Conservation (phyloP, 192 early-diverging fungal species). For the Allomyces macrogynus region DNA sequence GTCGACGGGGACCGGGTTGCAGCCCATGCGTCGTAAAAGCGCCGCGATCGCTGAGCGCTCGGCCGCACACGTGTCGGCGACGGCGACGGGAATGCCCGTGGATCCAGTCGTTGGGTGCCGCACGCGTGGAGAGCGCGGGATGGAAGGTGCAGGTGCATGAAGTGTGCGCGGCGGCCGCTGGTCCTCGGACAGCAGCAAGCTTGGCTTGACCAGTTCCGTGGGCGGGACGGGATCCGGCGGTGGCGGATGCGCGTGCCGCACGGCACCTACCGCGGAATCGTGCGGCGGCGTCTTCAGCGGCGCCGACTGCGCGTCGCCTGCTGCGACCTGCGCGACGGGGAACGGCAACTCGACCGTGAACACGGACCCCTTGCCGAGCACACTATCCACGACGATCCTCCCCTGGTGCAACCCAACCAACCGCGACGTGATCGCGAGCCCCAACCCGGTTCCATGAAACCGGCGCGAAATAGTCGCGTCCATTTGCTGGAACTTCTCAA, state of each 20-base stretch:
- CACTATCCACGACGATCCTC: constrained; percentile 52
- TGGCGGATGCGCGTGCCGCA: too few species aligned
- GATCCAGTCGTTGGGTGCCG: too few species aligned
- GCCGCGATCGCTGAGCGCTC: not conserved
- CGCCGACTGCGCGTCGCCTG: constrained; percentile 19
- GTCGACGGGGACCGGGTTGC: not conserved
- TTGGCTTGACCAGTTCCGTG: not conserved
- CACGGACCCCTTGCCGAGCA: constrained; percentile 44
- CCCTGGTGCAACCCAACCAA: constrained; percentile 60
- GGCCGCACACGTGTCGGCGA: not conserved
- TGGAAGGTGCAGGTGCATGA: not conserved
- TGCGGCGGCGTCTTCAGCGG: constrained; percentile 34
- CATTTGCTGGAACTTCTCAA: constrained; percentile 66
- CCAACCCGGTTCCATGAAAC: constrained; percentile 77
- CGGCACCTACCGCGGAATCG: constrained; percentile 12
- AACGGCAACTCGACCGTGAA: constrained; percentile 55
- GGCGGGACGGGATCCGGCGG: constrained; percentile 2
- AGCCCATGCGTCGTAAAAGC: not conserved
- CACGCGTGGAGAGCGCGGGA: not conserved
- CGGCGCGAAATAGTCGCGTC: constrained; percentile 61
- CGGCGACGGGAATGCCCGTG: not conserved
- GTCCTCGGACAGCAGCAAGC: not conserved
- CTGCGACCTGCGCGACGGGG: constrained; percentile 14
- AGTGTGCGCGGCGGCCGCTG: not conserved
- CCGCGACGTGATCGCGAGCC: constrained; percentile 61